Evolutionary conservation across 1,284 basidiomycete genomes (phyloP), one percentile per base, ranked within the genome.

Genomic region (Lentinus polychrous): DNA sequence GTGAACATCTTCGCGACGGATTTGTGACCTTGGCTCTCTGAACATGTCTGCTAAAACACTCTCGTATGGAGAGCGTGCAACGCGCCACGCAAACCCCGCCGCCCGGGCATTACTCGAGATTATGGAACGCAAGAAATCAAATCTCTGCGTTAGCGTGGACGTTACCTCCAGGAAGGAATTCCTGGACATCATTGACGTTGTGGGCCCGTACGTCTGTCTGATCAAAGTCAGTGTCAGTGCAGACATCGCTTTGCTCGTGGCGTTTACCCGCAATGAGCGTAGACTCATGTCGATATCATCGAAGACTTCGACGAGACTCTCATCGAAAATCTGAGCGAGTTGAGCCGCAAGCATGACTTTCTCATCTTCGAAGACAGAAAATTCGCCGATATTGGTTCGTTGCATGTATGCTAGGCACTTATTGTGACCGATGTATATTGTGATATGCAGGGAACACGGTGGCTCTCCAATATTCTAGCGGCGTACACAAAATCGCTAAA

Each of bases 311-410:
- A 93, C 35, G 67, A 72, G 15, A 78, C 79, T 12, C 69, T 98
- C 39, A 79, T 95, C 48, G 69, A 81, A 27, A 73, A 80, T 52
- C 75, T 99, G 37, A 74, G 82, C 51, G 71, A 72, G 41, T 78
- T 99, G 10, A 85, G 86, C 61, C 63, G 70, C 43, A 86, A 90
- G 66, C 84, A 96, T 57, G 91, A 98, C 61, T 99, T 99, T 69
- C 67, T 97, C 49, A 95, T 98, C 62, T 99, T 99, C 57, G 95
- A 99, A 70, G 96, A 99, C 71, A 78, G 96, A 57, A 99, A 99
- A 68, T 99, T 99, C 62, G 96, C 96, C 18, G 96, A 99, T 68
- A 99, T 99, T 53, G 95, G 94, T 93, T 57, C 54, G 76, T 65
- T 7, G 8, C 27, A n/a, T 17, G 17, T 23, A 18, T 34, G 40